These are phyloP conservation scores for Neophaeococcomyces aloes DNA, from an alignment of 2,329 filamentous ascomycete genomes.

Conservation along the genomic window DNA sequence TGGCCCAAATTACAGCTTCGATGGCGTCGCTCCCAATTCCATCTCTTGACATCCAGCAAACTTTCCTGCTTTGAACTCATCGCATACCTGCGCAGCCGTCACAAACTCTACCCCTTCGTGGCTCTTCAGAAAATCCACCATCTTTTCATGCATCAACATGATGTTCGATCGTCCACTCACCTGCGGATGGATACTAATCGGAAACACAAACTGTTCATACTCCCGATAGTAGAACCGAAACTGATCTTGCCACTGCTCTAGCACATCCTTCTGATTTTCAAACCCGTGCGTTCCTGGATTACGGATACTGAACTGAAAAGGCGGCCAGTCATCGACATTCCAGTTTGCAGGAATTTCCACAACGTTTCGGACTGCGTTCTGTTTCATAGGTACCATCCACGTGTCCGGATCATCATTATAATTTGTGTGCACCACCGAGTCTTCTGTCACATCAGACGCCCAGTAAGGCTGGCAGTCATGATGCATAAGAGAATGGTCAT, in stretches of 20 bases:
- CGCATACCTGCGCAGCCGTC: too few relatives aligned
- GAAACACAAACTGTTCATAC: conserved; percentile 39
- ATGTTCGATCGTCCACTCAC: conserved; percentile 40
- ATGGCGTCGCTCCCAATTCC: too few relatives aligned
- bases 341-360: conserved; percentile 29
- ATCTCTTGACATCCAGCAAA: too few relatives aligned
- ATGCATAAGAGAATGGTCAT: conserved; percentile 42
- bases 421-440: conserved; percentile 29
- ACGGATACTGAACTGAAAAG: conserved; percentile 28
- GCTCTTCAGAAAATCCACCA: conserved; percentile 38
- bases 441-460: too few relatives aligned
- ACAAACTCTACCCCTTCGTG: conserved; percentile 33
- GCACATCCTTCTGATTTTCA: conserved; percentile 30
- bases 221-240: conserved; percentile 38
- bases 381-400: conserved; percentile 36
- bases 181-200: conserved; percentile 39
- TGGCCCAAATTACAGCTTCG: too few relatives aligned
- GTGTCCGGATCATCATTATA: conserved; percentile 32
- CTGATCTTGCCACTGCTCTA: conserved; percentile 37
- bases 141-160: conserved; percentile 37
- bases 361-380: conserved; percentile 6
- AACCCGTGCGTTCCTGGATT: conserved; percentile 20
- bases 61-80: too few relatives aligned
- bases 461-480: conserved; percentile 30
- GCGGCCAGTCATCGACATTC: conserved; percentile 40